These are phyloP conservation scores for Suillus cothurnatus DNA, from an alignment of 768 basidiomycete genomes.

Conservation along the genomic window DNA sequence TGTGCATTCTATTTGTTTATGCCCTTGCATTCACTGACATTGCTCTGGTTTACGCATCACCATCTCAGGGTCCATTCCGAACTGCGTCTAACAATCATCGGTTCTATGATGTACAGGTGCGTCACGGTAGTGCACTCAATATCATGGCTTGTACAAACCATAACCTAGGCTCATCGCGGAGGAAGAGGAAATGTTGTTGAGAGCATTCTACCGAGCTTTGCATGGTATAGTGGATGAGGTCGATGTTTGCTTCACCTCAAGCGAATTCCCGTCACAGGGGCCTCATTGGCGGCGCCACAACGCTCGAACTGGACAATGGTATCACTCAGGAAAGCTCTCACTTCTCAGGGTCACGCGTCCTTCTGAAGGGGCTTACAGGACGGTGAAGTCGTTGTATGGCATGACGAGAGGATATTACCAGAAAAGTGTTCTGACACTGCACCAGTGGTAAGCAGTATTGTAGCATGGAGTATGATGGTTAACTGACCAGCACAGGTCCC, in stretches of 20 bases:
- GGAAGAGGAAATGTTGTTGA: conserved; percentile 76
- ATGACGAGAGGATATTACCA: conserved; percentile 66
- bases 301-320: conserved; percentile 79
- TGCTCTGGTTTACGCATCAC: conserved; percentile 26
- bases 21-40: conserved; percentile 7
- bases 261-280: conserved; percentile 48
- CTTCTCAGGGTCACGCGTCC: background rate
- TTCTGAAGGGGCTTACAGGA: conserved; percentile 47
- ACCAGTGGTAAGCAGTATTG: conserved; percentile 51
- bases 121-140: conserved; percentile 4
- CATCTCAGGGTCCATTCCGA: conserved; percentile 28
- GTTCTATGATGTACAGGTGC: conserved; percentile 56
- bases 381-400: conserved; percentile 78
- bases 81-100: conserved; percentile 17
- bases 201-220: conserved; percentile 73
- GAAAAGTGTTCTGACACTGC: conserved; percentile 71
- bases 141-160: conserved; percentile 10
- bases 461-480: background rate
- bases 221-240: conserved; percentile 50
- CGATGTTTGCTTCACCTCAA: conserved; percentile 14
- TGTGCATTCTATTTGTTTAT: conserved; percentile 13
- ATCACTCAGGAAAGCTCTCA: conserved; percentile 57
- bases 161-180: conserved; percentile 67
- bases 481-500: conserved; percentile 40
- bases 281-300: conserved; percentile 73